These are phyloP conservation scores for Fusarium equiseti DNA, from an alignment of 2,329 filamentous ascomycete genomes.

Conservation along the genomic window DNA sequence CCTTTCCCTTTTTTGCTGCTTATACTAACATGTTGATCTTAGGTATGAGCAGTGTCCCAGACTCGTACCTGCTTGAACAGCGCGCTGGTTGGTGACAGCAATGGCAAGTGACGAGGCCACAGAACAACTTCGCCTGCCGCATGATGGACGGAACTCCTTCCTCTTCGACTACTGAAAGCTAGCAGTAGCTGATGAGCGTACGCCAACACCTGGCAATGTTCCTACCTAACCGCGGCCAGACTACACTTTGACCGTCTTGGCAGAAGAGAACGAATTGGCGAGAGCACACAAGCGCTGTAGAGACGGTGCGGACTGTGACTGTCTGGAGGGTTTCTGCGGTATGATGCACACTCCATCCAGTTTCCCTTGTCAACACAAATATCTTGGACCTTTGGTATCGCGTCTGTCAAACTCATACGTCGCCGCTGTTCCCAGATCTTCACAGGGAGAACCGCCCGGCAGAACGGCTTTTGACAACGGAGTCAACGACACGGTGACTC, in stretches of 20 bases:
- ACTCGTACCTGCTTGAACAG: neutral
- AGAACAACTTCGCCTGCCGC: neutral
- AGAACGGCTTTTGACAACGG: no score
- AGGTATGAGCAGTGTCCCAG: no score
- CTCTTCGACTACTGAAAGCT: neutral
- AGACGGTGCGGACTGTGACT: neutral
- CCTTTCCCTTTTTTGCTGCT: no score
- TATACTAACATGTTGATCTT: no score
- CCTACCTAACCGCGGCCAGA: neutral
- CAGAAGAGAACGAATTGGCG: neutral
- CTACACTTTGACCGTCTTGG: neutral
- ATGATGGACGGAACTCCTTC: neutral
- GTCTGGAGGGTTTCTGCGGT: neutral
- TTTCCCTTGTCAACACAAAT: neutral
- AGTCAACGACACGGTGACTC: rapidly evolving
- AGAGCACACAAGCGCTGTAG: neutral
- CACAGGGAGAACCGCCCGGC: no score
- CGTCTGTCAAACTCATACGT: no score
- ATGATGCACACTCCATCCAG: neutral
- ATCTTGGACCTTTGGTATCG: no score
- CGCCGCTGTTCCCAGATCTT: no score
- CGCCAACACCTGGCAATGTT: neutral
- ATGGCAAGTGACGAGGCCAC: neutral
- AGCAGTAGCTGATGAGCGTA: neutral
- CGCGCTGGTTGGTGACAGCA: neutral